Base-by-base conservation (phyloP, 441 rosid species). In the Euphorbia celastroides region DNA sequence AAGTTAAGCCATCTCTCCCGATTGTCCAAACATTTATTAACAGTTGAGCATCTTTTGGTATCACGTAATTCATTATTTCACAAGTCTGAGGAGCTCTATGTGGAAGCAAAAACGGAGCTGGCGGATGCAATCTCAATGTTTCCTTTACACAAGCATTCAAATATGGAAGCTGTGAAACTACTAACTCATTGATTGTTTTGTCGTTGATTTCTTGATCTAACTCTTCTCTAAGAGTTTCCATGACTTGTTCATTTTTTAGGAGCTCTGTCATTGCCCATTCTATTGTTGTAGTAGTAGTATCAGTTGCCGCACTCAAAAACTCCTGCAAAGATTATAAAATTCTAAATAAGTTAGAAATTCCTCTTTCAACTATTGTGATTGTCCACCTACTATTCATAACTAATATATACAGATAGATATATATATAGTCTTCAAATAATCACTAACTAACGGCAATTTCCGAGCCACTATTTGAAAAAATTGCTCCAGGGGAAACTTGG, bases 181-280 rank as follows among this genome's bases (percentile, higher is more conserved):
- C 71, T 52, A 65, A 61, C 70, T 85, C 84, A 23, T 51, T 30
- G 2, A 80, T 70, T 38, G 63, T 20, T 41, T 67, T 63, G 64
- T 62, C 67, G 7, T 69, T 62, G 66, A 81, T 76, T 7, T 77
- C 26, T 27, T 62, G 63, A 27, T 78, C 38, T 12, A 81, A 74
- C 68, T 86, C 88, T 0, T 80, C 78, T 52, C 74, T 77, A 10
- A 79, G 81, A 38, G 58, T 84, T 31, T 27, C 64, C 80, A 82
- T 73, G 17, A 59, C 86, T 62, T 63, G 64, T 5, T 71, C 81
- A 58, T 84, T 84, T 70, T 64, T 72, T 17, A 74, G 66, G 30
- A 86, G 82, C 73, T 82, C 84, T 44, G 88, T 75, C 86, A 88
- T 80, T 64, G 80, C 80, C 95, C 90, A 86, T 55, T 78, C 86